Base-by-base conservation (phyloP, 257 asterid genomes). In the Voacanga thouarsii region DNA sequence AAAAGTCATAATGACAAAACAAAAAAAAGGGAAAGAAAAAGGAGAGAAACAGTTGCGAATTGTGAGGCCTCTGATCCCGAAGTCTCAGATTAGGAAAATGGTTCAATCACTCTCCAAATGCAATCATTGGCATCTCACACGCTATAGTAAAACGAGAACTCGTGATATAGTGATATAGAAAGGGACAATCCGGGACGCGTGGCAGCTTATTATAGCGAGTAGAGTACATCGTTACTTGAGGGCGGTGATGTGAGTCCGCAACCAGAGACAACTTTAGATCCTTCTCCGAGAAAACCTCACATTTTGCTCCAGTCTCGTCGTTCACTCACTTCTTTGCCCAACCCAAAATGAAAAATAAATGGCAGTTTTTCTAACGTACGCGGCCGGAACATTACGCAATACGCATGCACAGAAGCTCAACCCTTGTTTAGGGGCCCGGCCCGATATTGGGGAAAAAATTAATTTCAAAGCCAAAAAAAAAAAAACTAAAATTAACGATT, bases 11-110 rank as follows among this genome's bases (percentile, higher is more conserved):
- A 21, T 4, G 18, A 5, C 16, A 0, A 71, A 71, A n/a, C n/a
- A 11, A n/a, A 3, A 44, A 49, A 2, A 28, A 71, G n/a, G n/a
- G 16, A 70, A n/a, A 9, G 41, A 68, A 43, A 55, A 12, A 11
- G 74, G 28, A 37, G 37, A 74, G 6, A 39, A 28, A 26, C n/a
- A 77, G 24, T 67, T 73, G 75, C 71, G 50, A 75, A 43, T 70
- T 37, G 72, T 67, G 30, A 82, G 82, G 85, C 80, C 80, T 78
- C 57, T 74, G 85, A 82, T 82, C 85, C 82, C 76, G 77, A 77
- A 82, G 43, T 24, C 57, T 55, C 69, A 78, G 72, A 77, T 78
- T 73, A 72, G 51, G 45, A 44, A 53, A 49, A 24, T 53, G 18
- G 65, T 63, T 24, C 37, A 60, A 47, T 64, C 72, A 70, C 81